Conservation (phyloP, 768 basidiomycete species). For the Cystobasidium tubakii region DNA sequence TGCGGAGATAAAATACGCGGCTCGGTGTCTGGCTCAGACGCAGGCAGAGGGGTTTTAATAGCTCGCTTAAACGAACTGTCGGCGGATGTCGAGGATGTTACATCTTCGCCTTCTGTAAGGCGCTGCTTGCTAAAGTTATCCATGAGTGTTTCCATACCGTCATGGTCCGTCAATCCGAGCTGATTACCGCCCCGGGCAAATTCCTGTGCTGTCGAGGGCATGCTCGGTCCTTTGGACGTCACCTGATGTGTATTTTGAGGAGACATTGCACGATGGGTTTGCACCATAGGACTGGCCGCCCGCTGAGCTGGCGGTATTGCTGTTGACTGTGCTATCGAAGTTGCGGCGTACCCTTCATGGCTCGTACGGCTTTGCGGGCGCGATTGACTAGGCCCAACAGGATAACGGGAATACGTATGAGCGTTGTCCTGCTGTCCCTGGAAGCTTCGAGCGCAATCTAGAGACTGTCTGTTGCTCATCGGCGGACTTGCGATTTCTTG, state of each 20-base stretch:
- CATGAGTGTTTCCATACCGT: not conserved
- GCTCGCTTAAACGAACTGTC: not conserved
- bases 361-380: not conserved
- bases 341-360: not conserved
- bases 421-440: not conserved
- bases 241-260: not conserved
- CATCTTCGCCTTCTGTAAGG: not conserved
- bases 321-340: not conserved
- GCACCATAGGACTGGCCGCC: not conserved
- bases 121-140: not conserved
- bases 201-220: not conserved
- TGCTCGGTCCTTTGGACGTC: not conserved
- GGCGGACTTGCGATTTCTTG: not conserved
- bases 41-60: not conserved
- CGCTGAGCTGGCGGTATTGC: not conserved
- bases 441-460: not conserved
- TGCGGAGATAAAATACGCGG: not conserved
- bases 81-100: not conserved
- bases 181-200: not conserved
- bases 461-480: not conserved
- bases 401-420: not conserved
- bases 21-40: slow-evolving; percentile 3
- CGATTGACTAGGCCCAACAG: not conserved
- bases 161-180: not conserved
- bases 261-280: not conserved